These are phyloP conservation scores for Ustilago sp. DNA, from an alignment of 1,284 basidiomycete species.

Conservation along the genomic window DNA sequence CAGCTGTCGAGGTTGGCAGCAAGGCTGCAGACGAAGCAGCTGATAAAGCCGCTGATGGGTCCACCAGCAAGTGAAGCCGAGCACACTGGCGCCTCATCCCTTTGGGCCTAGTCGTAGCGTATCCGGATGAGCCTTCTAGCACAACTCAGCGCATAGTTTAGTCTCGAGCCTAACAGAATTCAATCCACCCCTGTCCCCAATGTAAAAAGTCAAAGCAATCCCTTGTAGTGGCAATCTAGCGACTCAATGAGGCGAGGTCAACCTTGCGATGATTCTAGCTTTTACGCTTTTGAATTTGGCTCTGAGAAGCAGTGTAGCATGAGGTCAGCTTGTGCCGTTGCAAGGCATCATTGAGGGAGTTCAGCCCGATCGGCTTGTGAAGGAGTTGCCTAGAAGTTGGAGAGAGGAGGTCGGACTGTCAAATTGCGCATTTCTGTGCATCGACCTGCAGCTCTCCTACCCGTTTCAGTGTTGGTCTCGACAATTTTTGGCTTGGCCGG, in stretches of 20 bases:
- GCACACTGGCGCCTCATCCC: no score
- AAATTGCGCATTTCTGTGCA: slow-evolving; percentile 17
- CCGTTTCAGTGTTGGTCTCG: slow-evolving; percentile 8
- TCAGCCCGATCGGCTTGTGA: background rate
- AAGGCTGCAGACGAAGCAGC: background rate
- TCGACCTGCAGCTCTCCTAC: slow-evolving; percentile 1
- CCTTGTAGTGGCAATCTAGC: background rate
- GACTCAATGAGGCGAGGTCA: background rate
- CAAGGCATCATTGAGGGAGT: background rate
- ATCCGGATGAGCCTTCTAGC: no score
- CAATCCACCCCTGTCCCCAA: background rate
- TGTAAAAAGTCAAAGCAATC: background rate
- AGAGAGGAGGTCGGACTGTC: slow-evolving; percentile 20
- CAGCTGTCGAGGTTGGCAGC: background rate
- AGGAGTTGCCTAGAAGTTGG: slow-evolving; percentile 3
- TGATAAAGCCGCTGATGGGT: background rate
- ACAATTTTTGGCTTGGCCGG: background rate
- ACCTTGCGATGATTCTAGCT: background rate
- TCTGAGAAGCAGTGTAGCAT: background rate
- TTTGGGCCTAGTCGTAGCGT: no score
- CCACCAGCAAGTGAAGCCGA: background rate
- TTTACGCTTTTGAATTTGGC: background rate
- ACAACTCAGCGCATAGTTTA: background rate
- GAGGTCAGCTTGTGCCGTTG: background rate
- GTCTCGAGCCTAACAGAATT: background rate